phyloP scores from a whole-genome alignment of 2,329 filamentous ascomycete species.

The Niveomyces coronatus region DNA sequence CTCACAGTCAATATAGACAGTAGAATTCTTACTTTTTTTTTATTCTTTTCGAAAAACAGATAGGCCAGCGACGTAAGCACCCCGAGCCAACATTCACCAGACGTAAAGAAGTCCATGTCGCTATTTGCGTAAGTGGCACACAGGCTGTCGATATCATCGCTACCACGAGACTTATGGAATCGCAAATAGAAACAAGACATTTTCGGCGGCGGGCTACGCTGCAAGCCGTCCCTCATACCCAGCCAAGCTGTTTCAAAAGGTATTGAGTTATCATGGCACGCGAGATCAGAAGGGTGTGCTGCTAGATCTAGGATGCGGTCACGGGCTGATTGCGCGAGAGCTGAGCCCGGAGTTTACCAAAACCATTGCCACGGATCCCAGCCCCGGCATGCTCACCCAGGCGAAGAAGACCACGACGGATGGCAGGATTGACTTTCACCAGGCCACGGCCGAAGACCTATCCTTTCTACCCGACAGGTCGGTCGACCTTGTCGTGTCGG shows the following conservation, averaged over 20 bases:
- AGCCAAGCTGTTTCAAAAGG: slow-evolving; percentile 38
- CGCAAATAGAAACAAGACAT: slow-evolving; percentile 38
- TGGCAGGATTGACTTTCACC: slow-evolving; percentile 37
- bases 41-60: no score
- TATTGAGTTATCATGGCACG: slow-evolving; percentile 43
- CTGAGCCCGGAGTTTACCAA: slow-evolving; percentile 41
- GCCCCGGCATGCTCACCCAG: slow-evolving; percentile 44
- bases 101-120: no score
- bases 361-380: slow-evolving; percentile 46
- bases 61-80: no score
- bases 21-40: no score
- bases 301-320: slow-evolving; percentile 55
- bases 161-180: background rate
- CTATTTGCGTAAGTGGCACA: slow-evolving; percentile 33
- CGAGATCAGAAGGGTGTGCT: slow-evolving; percentile 21
- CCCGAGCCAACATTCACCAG: no score
- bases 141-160: background rate
- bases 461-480: slow-evolving; percentile 35
- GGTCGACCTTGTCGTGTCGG: slow-evolving; percentile 41
- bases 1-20: no score
- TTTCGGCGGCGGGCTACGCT: slow-evolving; percentile 48
- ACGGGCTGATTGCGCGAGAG: slow-evolving; percentile 45
- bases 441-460: slow-evolving; percentile 44
- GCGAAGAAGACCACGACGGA: slow-evolving; percentile 30
- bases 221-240: slow-evolving; percentile 51